Conservation (phyloP, 805 yeast species). For the Lachancea mirantina region DNA sequence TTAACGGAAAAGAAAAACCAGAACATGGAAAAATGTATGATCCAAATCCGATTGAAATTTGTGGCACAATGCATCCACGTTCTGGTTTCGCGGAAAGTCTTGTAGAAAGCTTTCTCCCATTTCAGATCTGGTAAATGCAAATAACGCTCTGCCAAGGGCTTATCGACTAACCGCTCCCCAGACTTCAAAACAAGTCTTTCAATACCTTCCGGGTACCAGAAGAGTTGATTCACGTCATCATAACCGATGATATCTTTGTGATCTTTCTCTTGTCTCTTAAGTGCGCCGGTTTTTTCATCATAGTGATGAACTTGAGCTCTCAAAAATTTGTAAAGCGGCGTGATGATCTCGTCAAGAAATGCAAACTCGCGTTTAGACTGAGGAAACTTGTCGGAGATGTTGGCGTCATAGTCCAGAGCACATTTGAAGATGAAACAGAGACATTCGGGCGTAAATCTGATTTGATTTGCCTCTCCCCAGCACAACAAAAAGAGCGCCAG, state of each 20-base stretch:
- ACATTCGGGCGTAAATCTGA: slow-evolving; percentile 86
- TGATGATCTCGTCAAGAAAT: slow-evolving; percentile 60
- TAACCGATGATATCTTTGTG: slow-evolving; percentile 75
- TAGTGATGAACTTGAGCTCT: slow-evolving; percentile 54
- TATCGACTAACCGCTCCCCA: slow-evolving; percentile 44
- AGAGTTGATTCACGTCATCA: slow-evolving; percentile 96
- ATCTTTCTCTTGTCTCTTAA: slow-evolving; percentile 60
- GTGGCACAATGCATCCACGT: slow-evolving; percentile 69
- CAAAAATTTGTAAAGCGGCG: slow-evolving; percentile 65
- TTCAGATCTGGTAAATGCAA: slow-evolving; percentile 43
- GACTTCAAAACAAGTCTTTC: slow-evolving; percentile 44
- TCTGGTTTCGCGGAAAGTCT: slow-evolving; percentile 69
- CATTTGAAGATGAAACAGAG: slow-evolving; percentile 78
- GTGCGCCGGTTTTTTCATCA: slow-evolving; percentile 41
- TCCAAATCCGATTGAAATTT: slow-evolving; percentile 76
- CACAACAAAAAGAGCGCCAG: slow-evolving; percentile 61
- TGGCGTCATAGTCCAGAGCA: slow-evolving; percentile 63
- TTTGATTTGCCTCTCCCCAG: slow-evolving; percentile 89
- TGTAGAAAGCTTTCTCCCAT: slow-evolving; percentile 64
- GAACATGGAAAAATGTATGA: slow-evolving; percentile 62
- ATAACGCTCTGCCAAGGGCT: slow-evolving; percentile 52
- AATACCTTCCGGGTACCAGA: slow-evolving; percentile 92
- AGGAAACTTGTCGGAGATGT: slow-evolving; percentile 28
- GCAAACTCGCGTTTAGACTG: slow-evolving; percentile 38
- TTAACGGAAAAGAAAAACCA: slow-evolving; percentile 73